Base-by-base conservation (phyloP, 2,329 filamentous ascomycete genomes). In the Arthrinium phaeospermum region DNA sequence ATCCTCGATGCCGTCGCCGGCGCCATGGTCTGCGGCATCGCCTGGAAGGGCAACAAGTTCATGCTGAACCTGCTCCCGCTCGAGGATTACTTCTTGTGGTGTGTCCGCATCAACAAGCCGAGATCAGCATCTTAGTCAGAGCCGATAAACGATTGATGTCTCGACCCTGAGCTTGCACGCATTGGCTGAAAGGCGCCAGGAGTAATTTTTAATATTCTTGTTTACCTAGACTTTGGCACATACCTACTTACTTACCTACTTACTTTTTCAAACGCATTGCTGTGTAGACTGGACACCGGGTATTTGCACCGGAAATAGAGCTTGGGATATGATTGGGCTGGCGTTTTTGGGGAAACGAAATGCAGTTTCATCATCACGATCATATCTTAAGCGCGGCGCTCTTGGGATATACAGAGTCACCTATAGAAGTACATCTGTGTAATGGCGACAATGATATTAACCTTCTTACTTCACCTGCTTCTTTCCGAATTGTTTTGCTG, bases 1-100 rank as follows among this genome's bases (percentile, higher is more conserved):
- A 86, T 93, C 68, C 86, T 94, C 8, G 92, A 94, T 78, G 92
- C 92, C 0, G 87, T 93, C 1, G 92, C 91, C 0, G 92, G 92
- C 19, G 89, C 91, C 7, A 77, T 88, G 45, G 91, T 94, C 3
- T 93, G 91, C 76, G 84, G 83, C 3, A 74, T 93, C 6, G 91
- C 91, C 0, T 94, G 92, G 91, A 81, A 87, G 71, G 80, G 81
- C 67, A 89, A 89, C 75, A 79, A 79, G 44, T 77, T 87, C 22
- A 79, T 94, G 71, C 81, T 93, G 71, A 93, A 93, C 79, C 79
- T 93, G 71, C 81, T 92, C 45, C 86, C 89, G 1, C 44, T 93
- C 22, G 92, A 93, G 79, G 92, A 94, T 76, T 92, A 91, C 78
- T 92, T 93, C 78, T 81, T 93, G 47, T 90, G 87, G 84, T 76